These are phyloP conservation scores for Ophiostoma quercus DNA, from an alignment of 2,329 filamentous ascomycete species.

Conservation along the genomic window DNA sequence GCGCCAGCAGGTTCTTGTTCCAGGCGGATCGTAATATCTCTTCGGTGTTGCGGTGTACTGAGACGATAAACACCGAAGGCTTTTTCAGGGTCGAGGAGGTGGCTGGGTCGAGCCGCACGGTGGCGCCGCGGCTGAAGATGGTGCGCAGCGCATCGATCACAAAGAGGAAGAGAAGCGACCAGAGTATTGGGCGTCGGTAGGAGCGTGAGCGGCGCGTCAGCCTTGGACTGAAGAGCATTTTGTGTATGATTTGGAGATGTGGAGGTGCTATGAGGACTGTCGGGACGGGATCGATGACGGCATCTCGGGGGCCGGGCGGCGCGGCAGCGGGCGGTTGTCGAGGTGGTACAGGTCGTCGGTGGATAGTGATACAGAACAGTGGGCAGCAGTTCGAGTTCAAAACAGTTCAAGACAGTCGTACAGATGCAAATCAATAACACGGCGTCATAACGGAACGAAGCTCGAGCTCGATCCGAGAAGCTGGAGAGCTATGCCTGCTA, in stretches of 20 bases:
- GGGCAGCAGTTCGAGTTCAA: no score
- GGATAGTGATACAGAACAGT: no score
- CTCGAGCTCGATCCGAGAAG: neutral
- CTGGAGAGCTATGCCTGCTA: conserved; percentile 1
- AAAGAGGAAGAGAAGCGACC: conserved; percentile 34
- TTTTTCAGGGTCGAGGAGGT: conserved; percentile 30
- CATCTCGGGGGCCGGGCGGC: conserved; percentile 5
- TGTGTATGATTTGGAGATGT: neutral
- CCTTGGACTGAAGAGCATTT: conserved; percentile 36
- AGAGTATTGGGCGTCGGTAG: conserved; percentile 35
- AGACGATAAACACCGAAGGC: conserved; percentile 56
- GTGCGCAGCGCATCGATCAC: conserved; percentile 32
- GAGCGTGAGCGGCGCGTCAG: conserved; percentile 31
- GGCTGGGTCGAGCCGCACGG: conserved; percentile 17
- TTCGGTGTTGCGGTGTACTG: conserved; percentile 63
- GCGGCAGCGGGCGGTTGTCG: neutral
- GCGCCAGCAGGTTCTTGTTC: conserved; percentile 52
- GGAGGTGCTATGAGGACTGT: neutral
- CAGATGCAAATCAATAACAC: neutral
- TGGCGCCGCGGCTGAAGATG: conserved; percentile 24
- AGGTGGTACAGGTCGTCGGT: neutral
- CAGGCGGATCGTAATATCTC: conserved; percentile 54
- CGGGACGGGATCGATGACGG: conserved; percentile 9
- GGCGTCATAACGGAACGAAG: neutral
- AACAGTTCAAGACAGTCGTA: neutral